Conservation (phyloP, 371 early-diverging fungal species). For the Rhizopus arrhizus region DNA sequence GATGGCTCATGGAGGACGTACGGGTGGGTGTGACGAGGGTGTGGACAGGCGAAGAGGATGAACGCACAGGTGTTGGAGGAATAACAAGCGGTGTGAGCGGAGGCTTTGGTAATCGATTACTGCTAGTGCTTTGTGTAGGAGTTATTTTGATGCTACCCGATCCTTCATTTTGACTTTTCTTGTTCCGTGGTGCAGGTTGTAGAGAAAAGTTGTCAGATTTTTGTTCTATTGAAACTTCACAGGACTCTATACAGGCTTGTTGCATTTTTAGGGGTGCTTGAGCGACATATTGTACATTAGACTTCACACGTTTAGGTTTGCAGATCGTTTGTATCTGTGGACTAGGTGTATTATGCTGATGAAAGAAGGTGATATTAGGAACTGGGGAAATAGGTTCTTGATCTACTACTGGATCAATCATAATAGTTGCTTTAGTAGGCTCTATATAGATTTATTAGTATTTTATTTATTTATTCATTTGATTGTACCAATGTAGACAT, state of each 20-base stretch:
- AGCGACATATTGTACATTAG: slow-evolving; percentile 21
- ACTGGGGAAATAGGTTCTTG: slow-evolving; percentile 8
- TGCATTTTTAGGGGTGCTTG: slow-evolving; percentile 13
- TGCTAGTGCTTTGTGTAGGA: slow-evolving; percentile 2
- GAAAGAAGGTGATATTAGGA: slow-evolving; percentile 11
- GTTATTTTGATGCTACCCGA: neutral
- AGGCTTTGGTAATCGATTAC: slow-evolving; percentile 16
- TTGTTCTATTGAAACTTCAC: slow-evolving; percentile 11
- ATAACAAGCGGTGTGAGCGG: slow-evolving; percentile 35
- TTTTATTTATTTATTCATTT: neutral
- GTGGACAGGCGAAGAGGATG: slow-evolving; percentile 18
- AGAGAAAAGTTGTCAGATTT: slow-evolving; percentile 6
- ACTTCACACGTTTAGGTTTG: slow-evolving; percentile 26
- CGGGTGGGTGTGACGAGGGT: slow-evolving; percentile 19
- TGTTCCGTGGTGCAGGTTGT: slow-evolving; percentile 28
- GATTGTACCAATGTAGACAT: slow-evolving; percentile 23
- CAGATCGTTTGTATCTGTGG: slow-evolving; percentile 25
- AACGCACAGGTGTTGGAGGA: slow-evolving; percentile 28
- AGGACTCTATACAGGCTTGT: slow-evolving; percentile 16
- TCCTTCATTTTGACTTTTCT: slow-evolving; percentile 5
- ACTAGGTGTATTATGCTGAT: neutral
- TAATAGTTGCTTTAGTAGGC: slow-evolving; percentile 18
- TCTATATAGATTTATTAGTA: slow-evolving; percentile 6
- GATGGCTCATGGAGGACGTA: slow-evolving; percentile 22
- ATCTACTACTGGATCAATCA: slow-evolving; percentile 9